These are phyloP conservation scores for Opeltia flavorubescens DNA, from an alignment of 495 filamentous ascomycete species.

Conservation along the genomic window DNA sequence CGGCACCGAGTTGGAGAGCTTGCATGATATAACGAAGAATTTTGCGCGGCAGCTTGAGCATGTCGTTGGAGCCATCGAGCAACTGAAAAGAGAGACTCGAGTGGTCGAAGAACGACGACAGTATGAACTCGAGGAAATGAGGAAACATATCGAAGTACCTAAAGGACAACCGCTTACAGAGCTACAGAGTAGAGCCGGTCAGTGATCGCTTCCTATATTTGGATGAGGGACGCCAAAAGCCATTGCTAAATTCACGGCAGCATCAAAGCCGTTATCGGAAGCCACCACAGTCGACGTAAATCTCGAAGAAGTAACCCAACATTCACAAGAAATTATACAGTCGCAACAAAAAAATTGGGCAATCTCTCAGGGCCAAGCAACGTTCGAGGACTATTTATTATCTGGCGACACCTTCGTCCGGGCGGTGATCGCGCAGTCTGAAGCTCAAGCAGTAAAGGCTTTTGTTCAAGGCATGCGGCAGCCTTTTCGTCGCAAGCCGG, in stretches of 20 bases:
- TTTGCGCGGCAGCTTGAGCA: neutral
- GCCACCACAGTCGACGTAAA: slow-evolving; percentile 4
- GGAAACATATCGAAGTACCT: neutral
- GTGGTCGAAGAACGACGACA: neutral
- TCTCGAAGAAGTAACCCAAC: neutral
- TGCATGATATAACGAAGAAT: neutral
- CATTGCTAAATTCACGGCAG: neutral
- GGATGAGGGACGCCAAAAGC: neutral
- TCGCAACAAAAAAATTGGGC: neutral
- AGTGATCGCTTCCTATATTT: neutral
- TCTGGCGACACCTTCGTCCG: slow-evolving; percentile 6
- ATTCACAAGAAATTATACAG: neutral
- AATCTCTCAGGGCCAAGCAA: slow-evolving; percentile 1
- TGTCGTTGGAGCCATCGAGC: slow-evolving; percentile 1
- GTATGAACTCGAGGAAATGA: slow-evolving; percentile 10
- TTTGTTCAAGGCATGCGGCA: slow-evolving; percentile 20
- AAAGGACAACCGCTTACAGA: neutral
- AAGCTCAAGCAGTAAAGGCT: slow-evolving; percentile 14
- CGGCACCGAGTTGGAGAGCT: neutral
- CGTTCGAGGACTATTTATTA: slow-evolving; percentile 16
- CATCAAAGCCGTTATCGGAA: neutral
- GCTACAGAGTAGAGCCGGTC: slow-evolving; percentile 1
- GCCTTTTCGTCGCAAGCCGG: neutral
- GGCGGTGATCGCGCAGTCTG: slow-evolving; percentile 4
- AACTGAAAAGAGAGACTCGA: neutral